Conservation (phyloP, 2,329 filamentous ascomycete species). For the Sporothrix variecibatus region DNA sequence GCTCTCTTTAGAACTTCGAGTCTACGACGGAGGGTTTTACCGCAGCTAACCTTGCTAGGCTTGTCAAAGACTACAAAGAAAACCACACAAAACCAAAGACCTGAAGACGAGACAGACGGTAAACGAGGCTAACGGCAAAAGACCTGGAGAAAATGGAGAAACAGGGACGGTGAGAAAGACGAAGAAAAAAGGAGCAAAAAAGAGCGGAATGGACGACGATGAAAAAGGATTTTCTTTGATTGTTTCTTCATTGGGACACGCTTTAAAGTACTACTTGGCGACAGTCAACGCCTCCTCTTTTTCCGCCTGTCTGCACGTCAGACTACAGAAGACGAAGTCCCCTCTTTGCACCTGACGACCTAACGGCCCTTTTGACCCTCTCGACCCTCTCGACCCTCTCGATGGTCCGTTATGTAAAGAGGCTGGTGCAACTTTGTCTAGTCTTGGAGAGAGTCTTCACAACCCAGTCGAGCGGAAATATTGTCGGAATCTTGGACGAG, state of each 20-base stretch:
- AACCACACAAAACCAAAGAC: neutral
- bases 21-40: neutral
- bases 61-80: neutral
- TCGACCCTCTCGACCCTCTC: neutral
- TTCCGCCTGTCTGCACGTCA: neutral
- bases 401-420: neutral
- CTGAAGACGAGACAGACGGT: neutral
- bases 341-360: no score
- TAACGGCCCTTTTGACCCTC: no score
- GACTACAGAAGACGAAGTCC: neutral
- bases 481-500: slow-evolving; percentile 3
- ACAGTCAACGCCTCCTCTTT: neutral
- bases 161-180: neutral
- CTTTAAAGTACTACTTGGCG: no score
- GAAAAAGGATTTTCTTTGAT: neutral
- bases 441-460: neutral
- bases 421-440: neutral
- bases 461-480: neutral
- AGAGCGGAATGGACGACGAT: neutral
- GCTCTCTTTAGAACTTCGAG: neutral
- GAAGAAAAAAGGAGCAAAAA: neutral
- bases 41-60: neutral
- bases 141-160: slow-evolving; percentile 1
- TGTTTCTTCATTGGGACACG: neutral
- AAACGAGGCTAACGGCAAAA: neutral